A percentile compares a stretch with the other conserved stretches of the same genome.
Evolutionary conservation across 2,329 filamentous ascomycete genomes (phyloP).

Genomic region (Fusarium dlaminii): DNA sequence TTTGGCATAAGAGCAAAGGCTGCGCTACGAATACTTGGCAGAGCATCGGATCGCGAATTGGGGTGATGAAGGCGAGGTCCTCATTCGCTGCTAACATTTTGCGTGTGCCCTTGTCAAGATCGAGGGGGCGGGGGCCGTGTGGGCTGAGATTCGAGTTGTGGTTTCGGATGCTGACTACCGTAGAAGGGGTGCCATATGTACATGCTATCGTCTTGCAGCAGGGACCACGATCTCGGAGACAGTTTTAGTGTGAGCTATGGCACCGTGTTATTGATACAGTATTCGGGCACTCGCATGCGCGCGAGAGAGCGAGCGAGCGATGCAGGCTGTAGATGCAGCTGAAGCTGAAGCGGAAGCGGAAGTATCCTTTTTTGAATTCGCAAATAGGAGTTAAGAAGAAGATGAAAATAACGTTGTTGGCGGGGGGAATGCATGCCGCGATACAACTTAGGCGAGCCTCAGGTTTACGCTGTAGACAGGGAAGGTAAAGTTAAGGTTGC

Average conservation of each 20-base stretch:
- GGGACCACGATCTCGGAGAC: conserved; percentile 23
- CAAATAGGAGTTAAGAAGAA: conserved; percentile 30
- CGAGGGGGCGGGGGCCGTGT: conserved; percentile 35
- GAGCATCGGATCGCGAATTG: conserved; percentile 3
- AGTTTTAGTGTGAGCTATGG: conserved; percentile 11
- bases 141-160: conserved; percentile 45
- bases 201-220: not conserved
- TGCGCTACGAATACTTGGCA: conserved; percentile 4
- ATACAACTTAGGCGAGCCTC: conserved; percentile 35
- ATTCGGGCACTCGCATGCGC: not conserved
- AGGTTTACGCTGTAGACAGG: conserved; percentile 22
- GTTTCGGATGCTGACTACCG: conserved; percentile 37
- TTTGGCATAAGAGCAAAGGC: not conserved
- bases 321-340: conserved; percentile 5
- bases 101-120: conserved; percentile 38
- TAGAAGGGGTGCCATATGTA: conserved; percentile 19
- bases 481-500: conserved; percentile 27
- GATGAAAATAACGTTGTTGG: conserved; percentile 20
- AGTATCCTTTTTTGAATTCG: conserved; percentile 7
- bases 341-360: conserved; percentile 10
- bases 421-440: conserved; percentile 23
- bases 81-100: conserved; percentile 25
- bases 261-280: conserved; percentile 6
- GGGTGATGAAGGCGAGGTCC: conserved; percentile 9
- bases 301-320: not conserved